Evolutionary conservation across 176 grass and related monocot genomes (phyloP).

Genomic region (Zea mays): DNA sequence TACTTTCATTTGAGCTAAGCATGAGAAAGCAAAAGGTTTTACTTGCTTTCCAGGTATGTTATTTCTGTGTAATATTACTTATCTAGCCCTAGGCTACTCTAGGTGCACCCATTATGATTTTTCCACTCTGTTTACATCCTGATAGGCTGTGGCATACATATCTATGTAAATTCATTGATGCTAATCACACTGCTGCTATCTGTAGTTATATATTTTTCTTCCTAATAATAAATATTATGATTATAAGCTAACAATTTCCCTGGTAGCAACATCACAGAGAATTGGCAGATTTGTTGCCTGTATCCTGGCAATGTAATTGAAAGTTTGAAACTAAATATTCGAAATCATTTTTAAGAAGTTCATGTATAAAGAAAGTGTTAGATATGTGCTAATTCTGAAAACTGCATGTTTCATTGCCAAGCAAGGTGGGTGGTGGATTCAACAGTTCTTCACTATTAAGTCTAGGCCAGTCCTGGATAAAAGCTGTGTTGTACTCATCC

Average conservation of each 20-base stretch:
- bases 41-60: slow-evolving; percentile 92
- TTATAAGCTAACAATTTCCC: neutral
- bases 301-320: neutral
- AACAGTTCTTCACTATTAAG: neutral
- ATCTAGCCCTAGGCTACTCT: neutral
- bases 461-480: slow-evolving; percentile 2
- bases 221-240: neutral
- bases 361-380: neutral
- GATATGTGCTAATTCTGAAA: neutral
- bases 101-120: neutral
- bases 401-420: neutral
- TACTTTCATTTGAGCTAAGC: slow-evolving; percentile 93
- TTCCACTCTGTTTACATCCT: slow-evolving; percentile 19
- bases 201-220: neutral
- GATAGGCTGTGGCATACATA: neutral
- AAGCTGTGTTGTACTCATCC: neutral
- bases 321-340: slow-evolving; percentile 14
- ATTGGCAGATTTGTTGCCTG: neutral
- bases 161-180: slow-evolving; percentile 16
- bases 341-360: slow-evolving; percentile 1
- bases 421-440: neutral
- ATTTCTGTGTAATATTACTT: neutral
- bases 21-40: slow-evolving; percentile 96
- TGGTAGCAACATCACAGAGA: neutral
- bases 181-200: neutral